Percentiles rank a stretch among this genome's conserved stretches.
phyloP scores from a whole-genome alignment of 345 rosid species.

The Eucalyptus pauciflora region DNA sequence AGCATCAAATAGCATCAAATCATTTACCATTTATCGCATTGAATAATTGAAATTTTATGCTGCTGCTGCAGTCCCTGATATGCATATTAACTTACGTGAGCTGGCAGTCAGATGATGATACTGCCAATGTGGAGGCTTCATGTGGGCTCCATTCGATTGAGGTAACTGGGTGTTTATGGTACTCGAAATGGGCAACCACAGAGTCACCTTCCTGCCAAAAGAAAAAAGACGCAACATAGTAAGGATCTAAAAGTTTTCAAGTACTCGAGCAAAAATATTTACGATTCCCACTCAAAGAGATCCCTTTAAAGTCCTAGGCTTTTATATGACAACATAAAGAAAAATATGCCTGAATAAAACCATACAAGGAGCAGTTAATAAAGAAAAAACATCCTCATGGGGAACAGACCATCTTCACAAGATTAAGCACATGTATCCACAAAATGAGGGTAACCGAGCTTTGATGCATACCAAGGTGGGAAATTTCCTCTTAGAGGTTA shows the following conservation, averaged over 20 bases:
- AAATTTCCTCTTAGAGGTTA: neutral
- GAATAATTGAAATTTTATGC: neutral
- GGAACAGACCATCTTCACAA: neutral
- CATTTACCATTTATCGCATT: neutral
- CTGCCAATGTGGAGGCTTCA: constrained; percentile 82
- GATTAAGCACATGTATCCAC: neutral
- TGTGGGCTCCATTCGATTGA: constrained; percentile 94
- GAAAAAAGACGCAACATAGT: neutral
- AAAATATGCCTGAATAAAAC: neutral
- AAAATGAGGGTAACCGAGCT: neutral
- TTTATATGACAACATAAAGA: neutral
- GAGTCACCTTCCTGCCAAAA: constrained; percentile 53
- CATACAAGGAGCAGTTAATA: neutral
- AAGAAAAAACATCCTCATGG: neutral
- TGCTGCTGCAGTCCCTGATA: neutral
- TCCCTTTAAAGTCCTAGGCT: neutral
- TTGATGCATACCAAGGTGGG: neutral
- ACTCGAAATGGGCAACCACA: constrained; percentile 81
- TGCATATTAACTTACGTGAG: constrained; percentile 48
- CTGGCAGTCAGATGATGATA: constrained; percentile 81
- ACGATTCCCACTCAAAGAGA: neutral
- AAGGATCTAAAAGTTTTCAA: neutral
- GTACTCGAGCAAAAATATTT: neutral
- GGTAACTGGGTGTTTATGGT: constrained; percentile 83
- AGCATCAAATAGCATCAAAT: neutral